These are phyloP conservation scores for Xylariaceae sp. DNA, from an alignment of 2,329 filamentous ascomycete genomes.

Conservation along the genomic window DNA sequence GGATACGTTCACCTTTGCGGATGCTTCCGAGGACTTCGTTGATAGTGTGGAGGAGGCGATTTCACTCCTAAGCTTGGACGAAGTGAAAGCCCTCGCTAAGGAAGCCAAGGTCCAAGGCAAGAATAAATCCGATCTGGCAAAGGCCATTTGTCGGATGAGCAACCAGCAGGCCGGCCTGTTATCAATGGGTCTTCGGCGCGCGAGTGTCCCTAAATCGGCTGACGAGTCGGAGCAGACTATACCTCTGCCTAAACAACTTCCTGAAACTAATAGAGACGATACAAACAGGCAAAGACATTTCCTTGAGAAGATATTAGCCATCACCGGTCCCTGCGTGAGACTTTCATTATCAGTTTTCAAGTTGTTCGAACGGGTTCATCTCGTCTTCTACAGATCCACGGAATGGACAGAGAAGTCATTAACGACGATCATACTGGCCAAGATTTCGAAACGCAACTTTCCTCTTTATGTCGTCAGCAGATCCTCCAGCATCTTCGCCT, in stretches of 20 bases:
- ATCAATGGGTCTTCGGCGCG: slow-evolving; percentile 61
- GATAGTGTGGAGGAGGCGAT: slow-evolving; percentile 77
- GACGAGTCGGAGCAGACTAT: slow-evolving; percentile 32
- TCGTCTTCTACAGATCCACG: slow-evolving; percentile 93
- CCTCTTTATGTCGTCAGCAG: slow-evolving; percentile 86
- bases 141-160: slow-evolving; percentile 67
- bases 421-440: slow-evolving; percentile 88
- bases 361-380: slow-evolving; percentile 87
- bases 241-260: no score
- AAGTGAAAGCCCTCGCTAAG: slow-evolving; percentile 78
- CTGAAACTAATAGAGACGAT: slow-evolving; percentile 29
- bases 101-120: slow-evolving; percentile 82
- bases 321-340: slow-evolving; percentile 77
- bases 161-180: slow-evolving; percentile 70
- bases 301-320: slow-evolving; percentile 67
- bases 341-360: slow-evolving; percentile 67
- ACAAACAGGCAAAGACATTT: slow-evolving; percentile 70
- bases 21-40: slow-evolving; percentile 68
- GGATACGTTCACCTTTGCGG: slow-evolving; percentile 68
- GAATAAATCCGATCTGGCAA: slow-evolving; percentile 76
- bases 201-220: slow-evolving; percentile 53
- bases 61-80: slow-evolving; percentile 74
- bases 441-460: slow-evolving; percentile 82
- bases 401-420: slow-evolving; percentile 98
- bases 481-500: slow-evolving; percentile 81